Conservation (phyloP, 2,329 filamentous ascomycete genomes). For the Graphilbum ipis-grandicollis region DNA sequence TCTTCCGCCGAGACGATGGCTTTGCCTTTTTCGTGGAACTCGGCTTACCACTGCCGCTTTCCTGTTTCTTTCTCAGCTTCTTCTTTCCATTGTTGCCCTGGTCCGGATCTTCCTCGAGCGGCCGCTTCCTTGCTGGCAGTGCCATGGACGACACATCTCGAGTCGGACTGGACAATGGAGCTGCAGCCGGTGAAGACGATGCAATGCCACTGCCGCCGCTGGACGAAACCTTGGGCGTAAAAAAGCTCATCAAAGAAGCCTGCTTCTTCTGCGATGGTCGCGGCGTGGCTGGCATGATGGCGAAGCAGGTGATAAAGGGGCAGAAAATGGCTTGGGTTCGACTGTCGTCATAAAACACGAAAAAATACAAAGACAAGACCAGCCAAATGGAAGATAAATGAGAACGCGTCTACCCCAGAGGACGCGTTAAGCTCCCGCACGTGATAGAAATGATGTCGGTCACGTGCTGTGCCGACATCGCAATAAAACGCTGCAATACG, state of each 20-base stretch:
- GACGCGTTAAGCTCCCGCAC: too few relatives aligned
- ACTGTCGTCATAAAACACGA: too few relatives aligned
- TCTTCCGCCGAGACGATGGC: too few relatives aligned
- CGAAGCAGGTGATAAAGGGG: neutral
- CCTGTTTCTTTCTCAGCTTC: neutral
- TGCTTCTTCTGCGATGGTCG: constrained; percentile 46
- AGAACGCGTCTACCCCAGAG: too few relatives aligned
- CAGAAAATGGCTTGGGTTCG: too few relatives aligned
- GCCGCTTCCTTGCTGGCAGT: constrained; percentile 27
- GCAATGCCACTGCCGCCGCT: constrained; percentile 6
- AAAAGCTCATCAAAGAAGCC: constrained; percentile 74
- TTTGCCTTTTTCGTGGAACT: too few relatives aligned
- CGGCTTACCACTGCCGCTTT: too few relatives aligned
- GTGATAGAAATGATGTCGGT: too few relatives aligned
- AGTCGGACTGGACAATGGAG: constrained; percentile 8
- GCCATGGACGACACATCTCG: constrained; percentile 12
- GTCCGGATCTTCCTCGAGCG: constrained; percentile 28
- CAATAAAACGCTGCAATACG: too few relatives aligned
- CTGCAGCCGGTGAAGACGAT: constrained; percentile 4
- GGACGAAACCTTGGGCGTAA: constrained; percentile 39
- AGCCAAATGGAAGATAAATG: too few relatives aligned
- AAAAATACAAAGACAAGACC: too few relatives aligned
- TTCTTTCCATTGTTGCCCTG: constrained; percentile 24
- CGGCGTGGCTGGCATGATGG: constrained; percentile 20
- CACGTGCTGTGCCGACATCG: too few relatives aligned